Base-by-base conservation (phyloP, 2,329 filamentous ascomycete genomes). In the Ophiostoma sp. region DNA sequence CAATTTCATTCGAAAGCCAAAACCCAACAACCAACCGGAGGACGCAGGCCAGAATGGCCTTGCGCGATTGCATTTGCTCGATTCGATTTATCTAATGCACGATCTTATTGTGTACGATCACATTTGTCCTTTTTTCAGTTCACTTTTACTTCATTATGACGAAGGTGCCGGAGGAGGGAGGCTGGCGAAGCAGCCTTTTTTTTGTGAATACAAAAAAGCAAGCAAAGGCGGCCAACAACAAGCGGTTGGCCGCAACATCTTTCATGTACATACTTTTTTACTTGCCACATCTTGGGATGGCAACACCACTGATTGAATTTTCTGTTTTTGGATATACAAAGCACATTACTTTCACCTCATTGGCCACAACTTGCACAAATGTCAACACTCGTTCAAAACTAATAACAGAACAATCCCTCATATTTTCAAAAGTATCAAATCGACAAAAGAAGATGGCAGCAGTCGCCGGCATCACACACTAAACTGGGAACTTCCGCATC, bases 161-260 rank as follows among this genome's bases (percentile, higher is more conserved):
- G 36, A 17, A 59, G 3, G 31, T 12, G 33, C 17, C 4, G 66
- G 45, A 55, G 66, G 17, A 28, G n/a, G n/a, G 36, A 8, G 12
- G 68, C n/a, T 8, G n/a, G 31, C 48, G 42, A 25, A 25, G n/a
- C 15, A 9, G 48, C 48, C 50, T 55, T 68, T 50, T 12, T 2
- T 5, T 42, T 64, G 36, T 45, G 28, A 64, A 64, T 45, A 64
- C 36, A 64, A 42, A 61, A 42, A 55, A 39, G 52, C 36, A 70
- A 59, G 22, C 12, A 19, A 31, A 33, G 50, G 50, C 22, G n/a
- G 48, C 66, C 33, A 59, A 7, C 12, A 31, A 42, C 15, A 22
- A 59, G 50, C 36, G 45, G 22, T 70, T 61, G 69, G 69, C 69
- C 68, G 12, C 66, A 22, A 11, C 50, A 55, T 55, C 50, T 69